Base-by-base conservation (phyloP, 495 filamentous ascomycete genomes). In the Lichenothelia convexa region DNA sequence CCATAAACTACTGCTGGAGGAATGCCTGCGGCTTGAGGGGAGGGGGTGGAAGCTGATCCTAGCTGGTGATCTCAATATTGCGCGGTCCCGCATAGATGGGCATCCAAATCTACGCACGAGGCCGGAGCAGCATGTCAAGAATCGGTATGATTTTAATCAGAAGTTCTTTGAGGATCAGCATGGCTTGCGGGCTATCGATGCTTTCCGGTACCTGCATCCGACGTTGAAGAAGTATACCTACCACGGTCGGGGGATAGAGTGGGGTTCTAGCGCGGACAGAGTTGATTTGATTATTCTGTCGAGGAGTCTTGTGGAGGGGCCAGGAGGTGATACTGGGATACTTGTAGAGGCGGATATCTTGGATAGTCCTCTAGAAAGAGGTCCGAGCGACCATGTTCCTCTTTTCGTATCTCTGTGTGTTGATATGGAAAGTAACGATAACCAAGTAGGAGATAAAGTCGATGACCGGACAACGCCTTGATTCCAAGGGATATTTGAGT, bases 51-150 rank as follows among this genome's bases (percentile, higher is more conserved):
- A 49, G 1, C 49, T 65, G 4, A 34, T 68, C 1, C 32, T 70
- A 0, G 59, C 57, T 1, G 64, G 67, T 0, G 67, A 71, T 42
- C 30, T 68, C 6, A 70, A 70, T 35, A 46, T 71, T 13, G 60
- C 64, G 1, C 57, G 57, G 4, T 41, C 44, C 0, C 3, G 3
- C 1, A 18, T 55, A 3, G 67, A 70, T 43, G 63, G 63, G 1
- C 49, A 47, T 30, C 65, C 67, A 0, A 49, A 49, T 11, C 42
- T 70, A 17, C 42, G 67, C 4, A 55, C 47, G 9, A 55, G 47
- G 9, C 54, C 55, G 1, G 30, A 41, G 8, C 55, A 64, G 39
- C 67, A 71, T 50, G 56, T 62, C 8, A 11, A 48, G 6, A 68
- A 68, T 38, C 46, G 67, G 5, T 49, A 42, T 9, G 64, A 70